Percentiles rank a stretch among this genome's conserved stretches.
Evolutionary conservation across 768 basidiomycete genomes (phyloP).

Genomic region (Leccinum disarticulatum): DNA sequence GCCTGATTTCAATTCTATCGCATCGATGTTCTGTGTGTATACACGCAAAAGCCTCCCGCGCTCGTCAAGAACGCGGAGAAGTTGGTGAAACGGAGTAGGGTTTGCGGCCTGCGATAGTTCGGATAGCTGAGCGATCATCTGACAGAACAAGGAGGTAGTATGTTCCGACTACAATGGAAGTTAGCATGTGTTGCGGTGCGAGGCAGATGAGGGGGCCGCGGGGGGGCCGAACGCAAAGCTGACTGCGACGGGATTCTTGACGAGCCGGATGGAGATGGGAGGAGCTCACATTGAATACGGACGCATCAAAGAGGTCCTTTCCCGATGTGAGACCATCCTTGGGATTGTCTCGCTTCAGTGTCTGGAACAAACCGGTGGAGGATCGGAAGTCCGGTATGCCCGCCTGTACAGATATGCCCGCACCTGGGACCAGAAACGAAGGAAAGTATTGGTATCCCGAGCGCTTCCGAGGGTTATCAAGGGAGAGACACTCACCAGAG

Average conservation of each 20-base stretch:
- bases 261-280: conserved; percentile 1
- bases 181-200: conserved; percentile 19
- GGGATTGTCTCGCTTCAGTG: conserved; percentile 75
- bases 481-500: conserved; percentile 57
- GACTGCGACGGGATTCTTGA: not conserved
- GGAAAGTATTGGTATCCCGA: not conserved
- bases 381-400: conserved; percentile 92
- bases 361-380: conserved; percentile 74
- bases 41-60: conserved; percentile 77
- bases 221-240: not conserved
- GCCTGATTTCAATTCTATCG: conserved; percentile 83
- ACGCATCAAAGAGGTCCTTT: conserved; percentile 89
- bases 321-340: conserved; percentile 69
- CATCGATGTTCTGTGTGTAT: conserved; percentile 94
- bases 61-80: conserved; percentile 73
- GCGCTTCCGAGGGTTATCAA: conserved; percentile 12
- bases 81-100: conserved; percentile 79
- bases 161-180: conserved; percentile 56
- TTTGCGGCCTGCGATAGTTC: conserved; percentile 66
- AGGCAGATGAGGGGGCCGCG: conserved; percentile 1
- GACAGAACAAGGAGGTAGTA: conserved; percentile 76
- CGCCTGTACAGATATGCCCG: conserved; percentile 84
- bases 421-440: conserved; percentile 48
- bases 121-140: conserved; percentile 86
- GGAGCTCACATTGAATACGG: conserved; percentile 74